Evolutionary conservation across 495 filamentous ascomycete genomes (phyloP).

Genomic region (Penicillium fimorum): DNA sequence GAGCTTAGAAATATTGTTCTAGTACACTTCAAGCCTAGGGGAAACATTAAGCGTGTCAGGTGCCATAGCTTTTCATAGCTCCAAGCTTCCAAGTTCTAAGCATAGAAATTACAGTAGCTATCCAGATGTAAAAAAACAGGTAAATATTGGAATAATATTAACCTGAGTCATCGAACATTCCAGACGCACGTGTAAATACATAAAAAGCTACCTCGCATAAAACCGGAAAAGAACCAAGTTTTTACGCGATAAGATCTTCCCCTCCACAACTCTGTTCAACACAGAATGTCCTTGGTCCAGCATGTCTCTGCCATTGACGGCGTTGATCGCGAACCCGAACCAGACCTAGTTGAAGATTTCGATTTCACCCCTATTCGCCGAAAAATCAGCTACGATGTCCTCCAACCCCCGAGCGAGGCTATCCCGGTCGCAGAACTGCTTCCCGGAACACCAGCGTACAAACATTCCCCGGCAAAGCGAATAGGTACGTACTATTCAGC

Average conservation of each 20-base stretch:
- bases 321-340: slow-evolving; percentile 35
- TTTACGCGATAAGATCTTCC: not conserved
- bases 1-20: too few relatives aligned
- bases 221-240: not conserved
- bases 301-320: slow-evolving; percentile 43
- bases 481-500: slow-evolving; percentile 35
- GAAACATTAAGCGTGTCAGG: too few relatives aligned
- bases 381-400: slow-evolving; percentile 35
- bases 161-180: not conserved
- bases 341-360: slow-evolving; percentile 17
- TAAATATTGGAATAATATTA: too few relatives aligned
- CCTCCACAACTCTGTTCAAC: slow-evolving; percentile 16
- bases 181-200: not conserved
- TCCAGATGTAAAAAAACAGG: not conserved
- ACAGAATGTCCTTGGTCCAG: slow-evolving; percentile 44
- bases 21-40: too few relatives aligned
- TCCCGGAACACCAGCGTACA: slow-evolving; percentile 42
- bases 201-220: not conserved
- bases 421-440: slow-evolving; percentile 23
- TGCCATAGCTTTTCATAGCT: too few relatives aligned
- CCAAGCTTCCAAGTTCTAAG: too few relatives aligned
- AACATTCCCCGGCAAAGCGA: slow-evolving; percentile 53
- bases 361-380: slow-evolving; percentile 19
- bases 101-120: too few relatives aligned
- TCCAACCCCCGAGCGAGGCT: slow-evolving; percentile 21